These are phyloP conservation scores for Geranomyces michiganensis DNA, from an alignment of 192 early-diverging fungal genomes.

Conservation along the genomic window DNA sequence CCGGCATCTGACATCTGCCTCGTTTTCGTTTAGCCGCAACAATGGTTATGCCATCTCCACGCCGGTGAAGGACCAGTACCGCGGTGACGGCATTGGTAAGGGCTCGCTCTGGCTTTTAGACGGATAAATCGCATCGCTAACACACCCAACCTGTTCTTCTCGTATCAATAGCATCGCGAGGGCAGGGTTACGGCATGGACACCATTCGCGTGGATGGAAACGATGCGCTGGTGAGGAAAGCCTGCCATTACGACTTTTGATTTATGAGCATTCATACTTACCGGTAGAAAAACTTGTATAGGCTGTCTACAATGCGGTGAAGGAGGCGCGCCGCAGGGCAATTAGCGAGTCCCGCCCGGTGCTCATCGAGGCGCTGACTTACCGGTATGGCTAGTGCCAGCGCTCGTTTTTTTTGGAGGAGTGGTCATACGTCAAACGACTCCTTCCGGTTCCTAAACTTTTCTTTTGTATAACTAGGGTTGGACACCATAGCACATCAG, in stretches of 20 bases:
- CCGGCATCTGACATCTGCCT: no score
- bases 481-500: conserved; percentile 96
- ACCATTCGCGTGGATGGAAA: conserved; percentile 98
- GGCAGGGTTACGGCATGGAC: conserved; percentile 96
- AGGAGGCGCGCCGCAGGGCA: conserved; percentile 80
- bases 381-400: no score
- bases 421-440: no score
- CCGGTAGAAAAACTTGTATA: no score
- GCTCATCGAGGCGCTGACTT: conserved; percentile 96
- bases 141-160: conserved; percentile 8
- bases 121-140: neutral
- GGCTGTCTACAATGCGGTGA: conserved; percentile 94
- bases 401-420: no score
- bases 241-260: no score
- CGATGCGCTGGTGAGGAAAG: conserved; percentile 74
- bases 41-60: conserved; percentile 99
- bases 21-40: conserved; percentile 72
- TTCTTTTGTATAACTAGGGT: conserved; percentile 55
- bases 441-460: neutral
- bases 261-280: no score
- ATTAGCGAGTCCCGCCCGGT: conserved; percentile 84
- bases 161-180: conserved; percentile 67
- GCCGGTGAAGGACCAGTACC: conserved; percentile 91
- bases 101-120: neutral
- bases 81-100: conserved; percentile 89